Evolutionary conservation across 495 filamentous ascomycete genomes (phyloP).

Genomic region (Aspergillus wentii): DNA sequence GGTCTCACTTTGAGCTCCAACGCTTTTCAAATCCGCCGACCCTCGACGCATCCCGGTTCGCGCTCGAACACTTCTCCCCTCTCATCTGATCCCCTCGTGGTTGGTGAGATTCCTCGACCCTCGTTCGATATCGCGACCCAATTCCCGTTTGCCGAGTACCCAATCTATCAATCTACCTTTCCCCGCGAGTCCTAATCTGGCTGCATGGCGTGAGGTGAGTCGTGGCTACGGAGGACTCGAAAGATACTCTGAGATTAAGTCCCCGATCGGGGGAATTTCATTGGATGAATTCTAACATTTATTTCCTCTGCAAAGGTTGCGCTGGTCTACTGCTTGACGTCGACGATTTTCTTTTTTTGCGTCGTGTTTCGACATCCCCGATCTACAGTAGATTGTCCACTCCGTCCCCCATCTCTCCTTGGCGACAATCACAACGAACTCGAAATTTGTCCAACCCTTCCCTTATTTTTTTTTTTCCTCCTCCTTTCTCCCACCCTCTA

Average conservation of each 20-base stretch:
- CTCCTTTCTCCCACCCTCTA: neutral
- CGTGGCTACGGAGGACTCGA: conserved; percentile 9
- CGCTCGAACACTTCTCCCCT: conserved; percentile 1
- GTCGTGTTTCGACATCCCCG: neutral
- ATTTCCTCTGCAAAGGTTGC: too few species aligned
- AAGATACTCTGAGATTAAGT: too few species aligned
- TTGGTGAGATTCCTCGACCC: conserved; percentile 1
- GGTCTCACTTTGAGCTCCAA: conserved; percentile 28
- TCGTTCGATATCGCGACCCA: conserved; percentile 7
- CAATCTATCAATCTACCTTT: conserved; percentile 7
- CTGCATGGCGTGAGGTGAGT: conserved; percentile 25
- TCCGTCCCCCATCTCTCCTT: neutral
- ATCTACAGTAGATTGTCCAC: neutral
- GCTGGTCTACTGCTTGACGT: neutral
- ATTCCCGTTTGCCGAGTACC: neutral
- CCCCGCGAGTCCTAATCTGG: conserved; percentile 17
- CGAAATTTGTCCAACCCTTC: neutral
- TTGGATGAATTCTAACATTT: neutral
- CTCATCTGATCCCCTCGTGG: conserved; percentile 4
- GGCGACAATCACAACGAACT: conserved; percentile 1
- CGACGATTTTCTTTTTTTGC: neutral
- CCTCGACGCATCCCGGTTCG: conserved; percentile 13
- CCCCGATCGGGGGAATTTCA: too few species aligned
- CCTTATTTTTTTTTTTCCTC: neutral
- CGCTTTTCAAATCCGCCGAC: conserved; percentile 13